Conservation (phyloP, 345 rosid species). For the Luvunga scandens region DNA sequence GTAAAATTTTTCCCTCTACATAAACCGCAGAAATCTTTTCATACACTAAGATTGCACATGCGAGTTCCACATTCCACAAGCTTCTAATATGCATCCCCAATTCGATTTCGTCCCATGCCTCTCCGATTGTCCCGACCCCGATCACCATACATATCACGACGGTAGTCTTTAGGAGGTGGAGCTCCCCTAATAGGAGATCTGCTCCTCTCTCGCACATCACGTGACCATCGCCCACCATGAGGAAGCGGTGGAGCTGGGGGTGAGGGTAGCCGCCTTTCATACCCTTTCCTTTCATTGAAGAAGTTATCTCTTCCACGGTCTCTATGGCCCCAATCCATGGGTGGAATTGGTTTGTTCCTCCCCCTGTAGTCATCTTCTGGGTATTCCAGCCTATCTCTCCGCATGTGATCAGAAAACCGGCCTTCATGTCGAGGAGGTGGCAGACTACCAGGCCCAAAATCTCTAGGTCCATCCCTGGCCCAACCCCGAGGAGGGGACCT, state of each 20-base stretch:
- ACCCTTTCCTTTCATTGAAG: slow-evolving; percentile 55
- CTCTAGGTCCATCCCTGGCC: slow-evolving; percentile 63
- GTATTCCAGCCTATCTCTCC: slow-evolving; percentile 52
- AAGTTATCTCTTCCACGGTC: slow-evolving; percentile 57
- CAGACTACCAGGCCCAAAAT: slow-evolving; percentile 42
- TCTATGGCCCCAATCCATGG: slow-evolving; percentile 50
- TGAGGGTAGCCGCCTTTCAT: slow-evolving; percentile 49
- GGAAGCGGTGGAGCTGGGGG: slow-evolving; percentile 37
- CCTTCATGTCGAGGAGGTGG: slow-evolving; percentile 66
- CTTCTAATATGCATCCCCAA: slow-evolving; percentile 44
- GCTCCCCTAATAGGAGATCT: slow-evolving; percentile 64
- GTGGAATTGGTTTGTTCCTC: slow-evolving; percentile 52
- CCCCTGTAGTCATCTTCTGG: slow-evolving; percentile 56
- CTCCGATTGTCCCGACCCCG: slow-evolving; percentile 57
- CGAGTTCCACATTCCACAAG: background rate
- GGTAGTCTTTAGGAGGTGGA: slow-evolving; percentile 45
- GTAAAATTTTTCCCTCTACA: background rate
- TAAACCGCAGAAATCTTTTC: background rate
- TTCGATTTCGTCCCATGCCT: slow-evolving; percentile 45
- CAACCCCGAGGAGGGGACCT: slow-evolving; percentile 81
- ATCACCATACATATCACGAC: slow-evolving; percentile 51
- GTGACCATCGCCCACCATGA: slow-evolving; percentile 61
- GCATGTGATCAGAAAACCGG: slow-evolving; percentile 55
- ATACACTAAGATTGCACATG: background rate
- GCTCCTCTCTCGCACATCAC: slow-evolving; percentile 69